Percentiles rank a stretch among this genome's conserved stretches.
Conservation (phyloP, 495 filamentous ascomycete species). For the Bathelium albidoporum region DNA sequence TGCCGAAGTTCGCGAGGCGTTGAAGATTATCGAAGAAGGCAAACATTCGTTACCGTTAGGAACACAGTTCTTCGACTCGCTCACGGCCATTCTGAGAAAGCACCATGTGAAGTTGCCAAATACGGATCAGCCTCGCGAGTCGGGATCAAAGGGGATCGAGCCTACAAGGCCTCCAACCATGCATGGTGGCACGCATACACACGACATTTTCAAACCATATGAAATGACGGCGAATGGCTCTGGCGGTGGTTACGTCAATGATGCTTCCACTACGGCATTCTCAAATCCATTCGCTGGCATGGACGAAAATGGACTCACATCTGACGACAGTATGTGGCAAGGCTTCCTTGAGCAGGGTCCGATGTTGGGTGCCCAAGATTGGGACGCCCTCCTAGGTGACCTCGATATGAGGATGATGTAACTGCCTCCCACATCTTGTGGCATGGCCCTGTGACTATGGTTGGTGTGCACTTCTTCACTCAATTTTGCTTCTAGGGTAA, state of each 20-base stretch:
- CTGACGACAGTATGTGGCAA: constrained; percentile 1
- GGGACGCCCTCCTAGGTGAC: constrained; percentile 15
- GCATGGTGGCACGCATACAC: background rate
- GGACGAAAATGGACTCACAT: background rate
- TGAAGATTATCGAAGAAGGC: constrained; percentile 16
- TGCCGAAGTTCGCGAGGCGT: constrained; percentile 17
- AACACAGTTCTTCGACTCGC: constrained; percentile 15
- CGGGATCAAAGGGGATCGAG: background rate
- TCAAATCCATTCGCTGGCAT: background rate
- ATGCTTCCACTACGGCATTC: background rate
- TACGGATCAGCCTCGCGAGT: constrained; percentile 2
- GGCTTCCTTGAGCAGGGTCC: constrained; percentile 12
- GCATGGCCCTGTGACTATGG: background rate
- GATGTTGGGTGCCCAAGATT: background rate
- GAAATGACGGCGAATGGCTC: constrained; percentile 5
- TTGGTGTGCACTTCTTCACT: background rate
- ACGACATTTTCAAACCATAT: background rate
- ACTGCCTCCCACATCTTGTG: background rate
- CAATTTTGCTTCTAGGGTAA: background rate
- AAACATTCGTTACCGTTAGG: constrained; percentile 13
- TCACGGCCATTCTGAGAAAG: constrained; percentile 18
- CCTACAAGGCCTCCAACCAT: background rate
- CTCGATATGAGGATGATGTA: constrained; percentile 1
- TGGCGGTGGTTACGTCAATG: background rate
- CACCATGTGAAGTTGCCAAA: constrained; percentile 16